phyloP scores from a whole-genome alignment of 106 monocot species.

The Dioscorea dumetorum region DNA sequence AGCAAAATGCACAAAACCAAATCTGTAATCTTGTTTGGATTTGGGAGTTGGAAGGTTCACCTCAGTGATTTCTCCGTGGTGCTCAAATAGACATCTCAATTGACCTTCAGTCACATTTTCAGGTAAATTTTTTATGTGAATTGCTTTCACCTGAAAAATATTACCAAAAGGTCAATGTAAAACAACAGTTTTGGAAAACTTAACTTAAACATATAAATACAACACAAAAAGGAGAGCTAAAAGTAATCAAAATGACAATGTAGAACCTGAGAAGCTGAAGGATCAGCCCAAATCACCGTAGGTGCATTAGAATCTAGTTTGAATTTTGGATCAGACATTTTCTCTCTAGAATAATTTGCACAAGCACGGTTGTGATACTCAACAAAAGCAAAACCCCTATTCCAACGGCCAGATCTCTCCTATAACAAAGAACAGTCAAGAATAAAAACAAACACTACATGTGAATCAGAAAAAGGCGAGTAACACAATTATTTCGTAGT shows the following conservation, averaged over 20 bases:
- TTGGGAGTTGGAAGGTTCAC: slow-evolving; percentile 81
- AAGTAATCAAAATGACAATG: not conserved
- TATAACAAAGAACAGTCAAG: slow-evolving; percentile 8
- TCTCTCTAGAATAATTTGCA: slow-evolving; percentile 85
- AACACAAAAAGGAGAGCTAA: not conserved
- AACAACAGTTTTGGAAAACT: not conserved
- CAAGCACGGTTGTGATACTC: slow-evolving; percentile 96
- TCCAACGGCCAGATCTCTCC: slow-evolving; percentile 54
- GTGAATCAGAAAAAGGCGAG: not conserved
- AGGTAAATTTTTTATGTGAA: slow-evolving; percentile 94
- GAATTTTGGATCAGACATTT: slow-evolving; percentile 71
- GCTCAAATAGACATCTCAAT: slow-evolving; percentile 72
- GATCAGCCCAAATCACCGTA: slow-evolving; percentile 94
- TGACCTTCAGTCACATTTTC: slow-evolving; percentile 73
- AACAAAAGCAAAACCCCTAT: slow-evolving; percentile 83
- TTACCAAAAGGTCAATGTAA: not conserved
- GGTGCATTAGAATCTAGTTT: slow-evolving; percentile 81
- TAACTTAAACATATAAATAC: not conserved
- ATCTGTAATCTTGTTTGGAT: slow-evolving; percentile 76
- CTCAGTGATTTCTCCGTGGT: slow-evolving; percentile 78
- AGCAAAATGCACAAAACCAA: slow-evolving; percentile 93
- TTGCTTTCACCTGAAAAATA: slow-evolving; percentile 64
- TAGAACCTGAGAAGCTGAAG: slow-evolving; percentile 66
- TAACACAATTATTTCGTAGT: not conserved
- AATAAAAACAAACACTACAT: not conserved